Base-by-base conservation (phyloP, 768 basidiomycete species). In the Hericium coralloides region DNA sequence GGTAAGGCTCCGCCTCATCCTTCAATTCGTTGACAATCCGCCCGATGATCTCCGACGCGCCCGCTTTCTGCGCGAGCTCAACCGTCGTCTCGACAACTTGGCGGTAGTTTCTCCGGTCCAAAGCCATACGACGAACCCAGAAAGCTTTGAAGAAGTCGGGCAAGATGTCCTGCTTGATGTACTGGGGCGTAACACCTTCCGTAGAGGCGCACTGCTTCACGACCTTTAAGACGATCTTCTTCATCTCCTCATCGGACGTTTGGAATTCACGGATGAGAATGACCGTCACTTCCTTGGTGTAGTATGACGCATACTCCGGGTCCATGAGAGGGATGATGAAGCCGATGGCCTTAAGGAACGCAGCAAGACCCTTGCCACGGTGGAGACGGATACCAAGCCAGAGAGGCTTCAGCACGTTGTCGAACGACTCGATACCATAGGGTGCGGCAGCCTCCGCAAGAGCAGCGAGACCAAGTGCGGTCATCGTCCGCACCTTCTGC, bases 271-370 rank as follows among this genome's bases (percentile, higher is more conserved):
- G 92, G 60, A 95, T 95, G 56, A 95, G 87, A 68, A 95, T 95
- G 61, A 94, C 88, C 12, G 91, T 95, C 55, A 95, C 93, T 76
- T 98, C 95, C 72, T 95, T 95, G 50, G 95, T 98, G 71, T 99
- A 99, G 74, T 98, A 98, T 15, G 92, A 95, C 14, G 95, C 97
- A 65, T 98, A 98, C 76, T 99, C 95, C 50, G 97, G 94, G 67
- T 99, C 97, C 97, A 99, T 98, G 58, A 99, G 87, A 2, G 97
- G 97, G 55, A 99, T 98, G 69, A 99, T 99, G 74, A 98, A 98
- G 38, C 97, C 97, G 62, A 98, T 98, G 26, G 95, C 97, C 70
- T 97, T 97, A 61, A 97, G 74, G 79, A 95, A 97, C 10, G 94
- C 94, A 39, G 94, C 94, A 37, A 97, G 79, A 59, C 91, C 91